phyloP scores from a whole-genome alignment of 208 protist species.

The Phytomonas sp. region DNA sequence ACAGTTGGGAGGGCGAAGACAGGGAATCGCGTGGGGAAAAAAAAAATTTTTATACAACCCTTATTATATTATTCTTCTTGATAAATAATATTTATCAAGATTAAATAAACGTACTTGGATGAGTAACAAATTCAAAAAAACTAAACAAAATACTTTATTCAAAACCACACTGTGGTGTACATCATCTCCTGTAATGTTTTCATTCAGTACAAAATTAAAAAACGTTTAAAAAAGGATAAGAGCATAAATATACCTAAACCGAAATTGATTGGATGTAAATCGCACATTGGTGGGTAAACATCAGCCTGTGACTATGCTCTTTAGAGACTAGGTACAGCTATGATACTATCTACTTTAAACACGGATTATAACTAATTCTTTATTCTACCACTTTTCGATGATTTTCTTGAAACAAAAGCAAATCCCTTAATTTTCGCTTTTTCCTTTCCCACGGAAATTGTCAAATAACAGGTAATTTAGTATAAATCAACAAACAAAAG shows the following conservation, averaged over 20 bases:
- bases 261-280: not conserved
- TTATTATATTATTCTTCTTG: not conserved
- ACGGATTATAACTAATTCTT: not conserved
- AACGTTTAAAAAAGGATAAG: not conserved
- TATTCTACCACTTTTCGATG: not conserved
- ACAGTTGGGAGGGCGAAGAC: not conserved
- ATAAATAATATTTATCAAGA: not conserved
- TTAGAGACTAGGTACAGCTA: not conserved
- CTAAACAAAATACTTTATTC: not conserved
- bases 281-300: not conserved
- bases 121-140: not conserved
- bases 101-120: not conserved
- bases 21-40: not conserved
- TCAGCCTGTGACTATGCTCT: not conserved
- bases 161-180: not conserved
- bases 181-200: not conserved
- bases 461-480: not conserved
- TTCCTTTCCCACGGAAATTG: not conserved
- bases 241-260: not conserved
- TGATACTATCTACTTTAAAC: not conserved
- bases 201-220: not conserved
- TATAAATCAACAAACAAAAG: slow-evolving; percentile 1
- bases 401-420: not conserved
- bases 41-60: not conserved
- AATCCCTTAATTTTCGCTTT: not conserved